Conservation (phyloP, 257 asterid species). For the Gentiana macrophylla region DNA sequence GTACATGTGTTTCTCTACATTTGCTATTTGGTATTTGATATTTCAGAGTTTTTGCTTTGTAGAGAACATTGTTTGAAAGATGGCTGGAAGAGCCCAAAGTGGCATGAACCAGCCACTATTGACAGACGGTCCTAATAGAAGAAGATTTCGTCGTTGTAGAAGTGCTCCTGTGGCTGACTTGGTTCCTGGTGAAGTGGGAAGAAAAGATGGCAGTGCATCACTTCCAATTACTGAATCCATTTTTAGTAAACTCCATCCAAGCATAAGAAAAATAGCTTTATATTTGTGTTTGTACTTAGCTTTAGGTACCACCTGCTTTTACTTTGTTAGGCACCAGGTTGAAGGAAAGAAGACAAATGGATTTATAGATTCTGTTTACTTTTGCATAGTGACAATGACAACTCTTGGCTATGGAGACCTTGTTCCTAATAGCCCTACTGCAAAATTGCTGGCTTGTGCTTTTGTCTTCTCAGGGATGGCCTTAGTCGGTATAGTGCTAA, state of each 20-base stretch:
- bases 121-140: slow-evolving; percentile 22
- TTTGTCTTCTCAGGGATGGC: slow-evolving; percentile 94
- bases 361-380: slow-evolving; percentile 75
- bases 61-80: background rate
- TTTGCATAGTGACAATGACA: slow-evolving; percentile 94
- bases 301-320: slow-evolving; percentile 57
- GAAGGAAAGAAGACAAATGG: slow-evolving; percentile 50
- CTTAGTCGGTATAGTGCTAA: slow-evolving; percentile 42
- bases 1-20: background rate
- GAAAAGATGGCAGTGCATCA: slow-evolving; percentile 11
- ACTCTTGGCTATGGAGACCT: slow-evolving; percentile 95
- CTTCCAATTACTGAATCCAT: slow-evolving; percentile 24
- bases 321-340: slow-evolving; percentile 44
- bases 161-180: slow-evolving; percentile 60
- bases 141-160: slow-evolving; percentile 57
- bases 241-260: slow-evolving; percentile 40
- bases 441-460: slow-evolving; percentile 76
- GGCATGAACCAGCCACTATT: slow-evolving; percentile 12
- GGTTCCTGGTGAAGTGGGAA: slow-evolving; percentile 32
- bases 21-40: background rate
- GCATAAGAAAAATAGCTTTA: slow-evolving; percentile 30
- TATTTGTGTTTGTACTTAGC: slow-evolving; percentile 45
- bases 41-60: background rate
- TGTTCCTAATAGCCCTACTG: slow-evolving; percentile 45
- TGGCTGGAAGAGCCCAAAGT: slow-evolving; percentile 10